Evolutionary conservation across 73 alveolate species (phyloP).

Genomic region (Paramecium tetraurelia): DNA sequence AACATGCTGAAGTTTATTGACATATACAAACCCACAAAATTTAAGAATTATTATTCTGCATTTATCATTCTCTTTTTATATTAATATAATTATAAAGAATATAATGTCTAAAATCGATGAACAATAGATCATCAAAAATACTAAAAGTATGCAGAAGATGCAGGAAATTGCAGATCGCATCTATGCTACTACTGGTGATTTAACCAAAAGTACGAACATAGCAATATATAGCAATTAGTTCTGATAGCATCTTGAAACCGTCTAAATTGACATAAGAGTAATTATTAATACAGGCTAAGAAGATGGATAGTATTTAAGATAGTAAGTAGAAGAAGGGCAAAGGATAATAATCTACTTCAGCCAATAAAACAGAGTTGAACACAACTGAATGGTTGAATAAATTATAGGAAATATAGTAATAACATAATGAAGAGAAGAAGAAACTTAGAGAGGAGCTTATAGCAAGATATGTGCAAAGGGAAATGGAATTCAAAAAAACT

Average conservation of each 20-base stretch:
- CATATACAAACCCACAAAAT: neutral
- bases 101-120: neutral
- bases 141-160: slow-evolving; percentile 58
- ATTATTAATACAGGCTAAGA: neutral
- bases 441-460: slow-evolving; percentile 55
- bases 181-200: slow-evolving; percentile 44
- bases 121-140: slow-evolving; percentile 1
- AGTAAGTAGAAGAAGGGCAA: slow-evolving; percentile 17
- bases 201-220: slow-evolving; percentile 36
- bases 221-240: neutral
- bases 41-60: neutral
- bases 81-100: neutral
- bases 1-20: neutral
- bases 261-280: slow-evolving; percentile 21
- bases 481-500: slow-evolving; percentile 79
- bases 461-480: slow-evolving; percentile 80
- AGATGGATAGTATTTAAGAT: neutral
- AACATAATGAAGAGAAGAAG: slow-evolving; percentile 57
- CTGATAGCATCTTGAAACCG: slow-evolving; percentile 34
- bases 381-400: slow-evolving; percentile 72
- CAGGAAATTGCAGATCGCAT: slow-evolving; percentile 59
- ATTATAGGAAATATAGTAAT: slow-evolving; percentile 55
- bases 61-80: neutral
- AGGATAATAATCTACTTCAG: neutral
- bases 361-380: slow-evolving; percentile 52